These are phyloP conservation scores for Abrus precatorius DNA, from an alignment of 306 rosid genomes.

Conservation along the genomic window DNA sequence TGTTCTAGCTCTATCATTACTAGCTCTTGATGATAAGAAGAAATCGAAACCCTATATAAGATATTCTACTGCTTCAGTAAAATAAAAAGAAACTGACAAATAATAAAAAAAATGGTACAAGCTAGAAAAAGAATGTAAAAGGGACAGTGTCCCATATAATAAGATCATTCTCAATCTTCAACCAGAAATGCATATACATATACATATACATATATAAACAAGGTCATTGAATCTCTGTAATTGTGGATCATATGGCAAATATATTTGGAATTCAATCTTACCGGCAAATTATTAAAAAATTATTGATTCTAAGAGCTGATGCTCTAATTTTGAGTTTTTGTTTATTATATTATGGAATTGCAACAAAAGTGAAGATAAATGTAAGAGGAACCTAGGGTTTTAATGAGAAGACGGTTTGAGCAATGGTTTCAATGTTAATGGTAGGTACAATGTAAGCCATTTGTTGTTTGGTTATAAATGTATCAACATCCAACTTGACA, in stretches of 20 bases:
- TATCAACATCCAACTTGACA: not conserved
- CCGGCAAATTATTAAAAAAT: not conserved
- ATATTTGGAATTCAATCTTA: constrained; percentile 5
- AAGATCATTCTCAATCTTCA: constrained; percentile 17
- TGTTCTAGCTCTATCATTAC: not conserved
- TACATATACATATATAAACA: constrained; percentile 10
- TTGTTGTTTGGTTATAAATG: not conserved
- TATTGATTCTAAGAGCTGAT: not conserved
- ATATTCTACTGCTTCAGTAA: constrained; percentile 22
- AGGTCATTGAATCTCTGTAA: constrained; percentile 12
- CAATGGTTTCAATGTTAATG: constrained; percentile 23
- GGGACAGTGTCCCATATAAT: constrained; percentile 5
- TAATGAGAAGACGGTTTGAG: constrained; percentile 22
- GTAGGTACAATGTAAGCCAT: not conserved
- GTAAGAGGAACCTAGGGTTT: constrained; percentile 28
- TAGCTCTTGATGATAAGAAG: not conserved
- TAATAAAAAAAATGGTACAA: constrained; percentile 5
- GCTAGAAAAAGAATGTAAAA: constrained; percentile 17
- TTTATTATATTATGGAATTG: constrained; percentile 14
- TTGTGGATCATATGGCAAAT: not conserved
- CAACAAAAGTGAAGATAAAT: constrained; percentile 6
- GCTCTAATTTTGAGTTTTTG: not conserved
- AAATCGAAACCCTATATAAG: not conserved
- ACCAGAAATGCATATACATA: not conserved
- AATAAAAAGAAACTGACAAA: constrained; percentile 28